Evolutionary conservation across 176 grass and related monocot species (phyloP), one percentile per base, ranked within the genome.

Genomic region (Oryza meyeriana): DNA sequence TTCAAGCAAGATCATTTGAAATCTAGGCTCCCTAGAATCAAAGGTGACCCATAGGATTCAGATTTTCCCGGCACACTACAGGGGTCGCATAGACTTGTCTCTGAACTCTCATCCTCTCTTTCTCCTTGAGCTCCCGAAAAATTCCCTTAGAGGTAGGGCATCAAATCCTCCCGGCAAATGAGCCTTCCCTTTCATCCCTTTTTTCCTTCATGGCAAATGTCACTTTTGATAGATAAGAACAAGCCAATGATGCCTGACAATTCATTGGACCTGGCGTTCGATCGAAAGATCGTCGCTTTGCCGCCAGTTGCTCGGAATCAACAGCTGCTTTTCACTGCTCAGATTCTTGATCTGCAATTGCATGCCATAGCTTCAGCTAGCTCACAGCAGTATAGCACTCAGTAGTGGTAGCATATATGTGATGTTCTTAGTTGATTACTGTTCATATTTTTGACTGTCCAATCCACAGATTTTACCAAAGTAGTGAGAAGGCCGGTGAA

Each of bases 91-190:
- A 62, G 81, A 76, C 72, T 29, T 77, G 77, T 81, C 71, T 81
- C 66, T 73, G 59, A 72, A 78, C 72, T 82, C 66, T 86, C 83
- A 27, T 89, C 83, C 88, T 78, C 81, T 67, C 72, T 78, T 86
- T 86, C 72, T 55, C 35, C 13, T 25, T 59, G 25, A 27, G 57
- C 77, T 17, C 25, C 33, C 38, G 32, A 64, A 7, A 69, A 69
- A 81, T 10, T 72, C 41, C 70, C 18, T 29, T 30, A 28, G 64
- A 17, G 34, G 29, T 67, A 77, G 83, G 47, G 73, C 79, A 86
- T 90, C 88, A 81, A 82, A 50, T 78, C 58, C 72, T 65, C 52
- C 24, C 1, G 27, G 61, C 47, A 33, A 70, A 64, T 8, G 33
- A 77, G 72, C 72, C 34, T 66, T 86, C 73, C 79, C 78, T 77